Evolutionary conservation across 2,329 filamentous ascomycete species (phyloP), one percentile per base, ranked within the genome.

Genomic region (Fusarium brachygibbosum): DNA sequence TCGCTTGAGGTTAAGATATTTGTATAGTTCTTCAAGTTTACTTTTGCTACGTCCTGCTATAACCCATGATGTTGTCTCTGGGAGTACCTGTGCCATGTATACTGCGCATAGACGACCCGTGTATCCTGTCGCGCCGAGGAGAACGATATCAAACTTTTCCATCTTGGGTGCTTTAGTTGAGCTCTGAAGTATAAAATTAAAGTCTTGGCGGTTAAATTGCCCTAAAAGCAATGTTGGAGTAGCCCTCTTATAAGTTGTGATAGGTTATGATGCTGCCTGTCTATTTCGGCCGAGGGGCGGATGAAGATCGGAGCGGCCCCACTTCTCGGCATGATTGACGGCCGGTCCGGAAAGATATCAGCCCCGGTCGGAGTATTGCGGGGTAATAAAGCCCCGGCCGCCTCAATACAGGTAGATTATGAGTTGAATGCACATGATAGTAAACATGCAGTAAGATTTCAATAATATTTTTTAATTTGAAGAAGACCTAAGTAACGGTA

Each of bases 31-130:
- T 69, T 90, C 85, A 4, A 98, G 85, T 77, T 97, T 97, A 53
- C 82, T 81, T 34, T 83, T 80, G n/a, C 91, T 93, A 23, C 94
- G 90, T 21, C 93, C 93, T 41, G 93, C 92, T 49, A 97, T 83
- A 12, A 91, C 93, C 93, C 93, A 97, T 81, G 87, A 92, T 59
- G 96, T 79, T 76, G 92, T 86, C 21, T 90, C 91, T 0, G 93
- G 91, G 1, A 93, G 83, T 66, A 86, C 81, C 21, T 85, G 85
- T 49, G 88, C 85, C 76, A 97, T 90, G 79, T 94, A 88, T 77
- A 94, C 88, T 40, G 90, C 90, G 4, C 89, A 88, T 65, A 92
- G 84, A 68, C 88, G 89, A 19, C 94, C 93, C 0, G 94, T 97
- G 80, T 95, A 97, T 25, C 94, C 94, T 41, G 84, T 85, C n/a